Evolutionary conservation across 805 yeast species (phyloP).

Genomic region (Candida stauntonica): DNA sequence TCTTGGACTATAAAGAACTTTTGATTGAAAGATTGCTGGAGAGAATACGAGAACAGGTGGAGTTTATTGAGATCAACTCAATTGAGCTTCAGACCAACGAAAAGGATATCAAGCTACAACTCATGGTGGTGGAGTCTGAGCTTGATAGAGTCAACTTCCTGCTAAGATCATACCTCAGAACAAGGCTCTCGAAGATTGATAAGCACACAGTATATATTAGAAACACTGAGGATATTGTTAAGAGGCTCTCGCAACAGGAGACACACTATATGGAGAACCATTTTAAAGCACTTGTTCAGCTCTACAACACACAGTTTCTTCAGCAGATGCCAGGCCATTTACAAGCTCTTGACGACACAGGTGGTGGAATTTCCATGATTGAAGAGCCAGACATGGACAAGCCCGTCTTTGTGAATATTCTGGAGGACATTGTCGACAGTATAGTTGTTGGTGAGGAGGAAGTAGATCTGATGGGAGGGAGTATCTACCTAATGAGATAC

Average conservation of each 20-base stretch:
- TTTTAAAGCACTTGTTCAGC: constrained; percentile 53
- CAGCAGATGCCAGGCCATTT: constrained; percentile 61
- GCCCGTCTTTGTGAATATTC: constrained; percentile 70
- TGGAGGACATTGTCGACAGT: constrained; percentile 34
- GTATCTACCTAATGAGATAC: constrained; percentile 74
- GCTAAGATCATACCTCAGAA: constrained; percentile 74
- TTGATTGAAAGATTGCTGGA: constrained; percentile 54
- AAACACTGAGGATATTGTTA: constrained; percentile 33
- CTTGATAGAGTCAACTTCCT: constrained; percentile 81
- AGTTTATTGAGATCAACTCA: constrained; percentile 70
- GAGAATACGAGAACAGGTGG: constrained; percentile 66
- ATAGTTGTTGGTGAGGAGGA: constrained; percentile 49
- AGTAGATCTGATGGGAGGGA: constrained; percentile 54
- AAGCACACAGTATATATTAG: constrained; percentile 57
- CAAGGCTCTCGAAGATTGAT: constrained; percentile 68
- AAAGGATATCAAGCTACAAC: constrained; percentile 66
- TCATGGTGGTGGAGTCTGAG: constrained; percentile 87
- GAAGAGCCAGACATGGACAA: constrained; percentile 69
- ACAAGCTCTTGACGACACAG: constrained; percentile 71
- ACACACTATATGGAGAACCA: constrained; percentile 64
- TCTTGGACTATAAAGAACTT: constrained; percentile 66
- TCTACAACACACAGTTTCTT: constrained; percentile 66
- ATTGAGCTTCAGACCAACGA: constrained; percentile 66
- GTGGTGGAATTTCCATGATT: constrained; percentile 69
- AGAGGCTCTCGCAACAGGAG: constrained; percentile 56